These are phyloP conservation scores for Oropetium thomaeum DNA, from an alignment of 176 grass and related monocot species.

Conservation along the genomic window DNA sequence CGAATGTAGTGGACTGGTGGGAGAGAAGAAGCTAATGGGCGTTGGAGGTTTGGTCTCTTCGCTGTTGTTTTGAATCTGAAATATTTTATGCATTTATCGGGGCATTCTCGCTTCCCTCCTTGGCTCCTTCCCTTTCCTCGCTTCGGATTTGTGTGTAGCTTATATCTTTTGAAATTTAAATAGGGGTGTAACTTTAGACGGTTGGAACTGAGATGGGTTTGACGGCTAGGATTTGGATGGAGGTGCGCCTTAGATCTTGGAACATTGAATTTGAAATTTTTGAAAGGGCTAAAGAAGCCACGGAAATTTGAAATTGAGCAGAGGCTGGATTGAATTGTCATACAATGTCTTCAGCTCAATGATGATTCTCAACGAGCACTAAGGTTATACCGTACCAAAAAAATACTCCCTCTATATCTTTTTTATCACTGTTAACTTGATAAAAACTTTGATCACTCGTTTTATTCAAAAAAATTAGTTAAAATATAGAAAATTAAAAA, in stretches of 20 bases:
- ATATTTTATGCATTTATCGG: constrained; percentile 32
- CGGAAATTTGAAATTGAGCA: not conserved
- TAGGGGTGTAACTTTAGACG: not conserved
- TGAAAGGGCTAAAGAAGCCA: not conserved
- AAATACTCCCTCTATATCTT: no score
- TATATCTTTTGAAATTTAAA: not conserved
- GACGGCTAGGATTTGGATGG: not conserved
- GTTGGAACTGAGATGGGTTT: not conserved
- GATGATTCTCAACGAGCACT: not conserved
- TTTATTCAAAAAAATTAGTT: no score
- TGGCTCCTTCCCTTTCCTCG: not conserved
- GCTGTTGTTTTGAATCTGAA: constrained; percentile 43
- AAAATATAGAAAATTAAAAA: no score
- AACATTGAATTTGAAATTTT: not conserved
- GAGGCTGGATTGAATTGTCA: not conserved
- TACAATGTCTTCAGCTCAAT: not conserved
- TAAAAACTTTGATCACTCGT: no score
- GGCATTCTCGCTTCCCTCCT: not conserved
- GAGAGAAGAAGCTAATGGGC: constrained; percentile 38
- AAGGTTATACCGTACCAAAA: no score
- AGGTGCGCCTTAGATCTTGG: not conserved
- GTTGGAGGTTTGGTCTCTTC: constrained; percentile 39
- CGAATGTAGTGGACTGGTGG: no score
- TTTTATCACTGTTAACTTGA: no score
- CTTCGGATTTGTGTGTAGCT: not conserved